Base-by-base conservation (phyloP, 495 filamentous ascomycete species). In the Aspergillus panamensis region DNA sequence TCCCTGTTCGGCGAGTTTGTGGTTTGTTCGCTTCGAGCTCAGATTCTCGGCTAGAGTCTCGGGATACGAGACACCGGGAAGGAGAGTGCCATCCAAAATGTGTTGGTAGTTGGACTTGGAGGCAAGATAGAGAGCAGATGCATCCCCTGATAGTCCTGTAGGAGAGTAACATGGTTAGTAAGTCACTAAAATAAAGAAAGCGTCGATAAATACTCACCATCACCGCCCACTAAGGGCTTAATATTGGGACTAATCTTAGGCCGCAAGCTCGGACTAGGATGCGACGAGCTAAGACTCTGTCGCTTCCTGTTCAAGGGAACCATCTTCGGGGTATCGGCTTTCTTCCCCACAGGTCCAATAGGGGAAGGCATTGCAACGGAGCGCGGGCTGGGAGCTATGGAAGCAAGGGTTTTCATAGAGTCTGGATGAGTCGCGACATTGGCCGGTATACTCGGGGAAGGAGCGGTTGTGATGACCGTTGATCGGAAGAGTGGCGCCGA, bases 31-130 rank as follows among this genome's bases (percentile, higher is more conserved):
- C 76, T 98, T 98, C 9, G 91, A 96, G 25, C 92, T 97, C 31
- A 98, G 75, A 53, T 95, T 95, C 32, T 92, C 94, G 5, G 91
- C 93, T 17, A 98, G 80, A 14, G 90, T 87, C 62, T 90, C 88
- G 0, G 94, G 94, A 60, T 96, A 98, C 1, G 86, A 89, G 21
- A 98, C 87, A 10, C 94, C 94, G 0, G 90, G 91, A 5, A 96
- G 84, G 43, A 88, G 84, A 40, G 87, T 97, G 43, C 94, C 94
- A 67, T 97, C 93, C 29, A 98, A 73, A 53, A 98, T 94, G 66
- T 96, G 94, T 68, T 98, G 94, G 66, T 98, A 98, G 68, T 98
- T 98, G 17, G 92, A 96, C 67, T 97, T 97, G 32, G 88, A 89
- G 10, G 93, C 90, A 20, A 98, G 79, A 45, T 97, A 81, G 21